Conservation (phyloP, 1,139 yeast genomes). For the Pichia sp. region DNA sequence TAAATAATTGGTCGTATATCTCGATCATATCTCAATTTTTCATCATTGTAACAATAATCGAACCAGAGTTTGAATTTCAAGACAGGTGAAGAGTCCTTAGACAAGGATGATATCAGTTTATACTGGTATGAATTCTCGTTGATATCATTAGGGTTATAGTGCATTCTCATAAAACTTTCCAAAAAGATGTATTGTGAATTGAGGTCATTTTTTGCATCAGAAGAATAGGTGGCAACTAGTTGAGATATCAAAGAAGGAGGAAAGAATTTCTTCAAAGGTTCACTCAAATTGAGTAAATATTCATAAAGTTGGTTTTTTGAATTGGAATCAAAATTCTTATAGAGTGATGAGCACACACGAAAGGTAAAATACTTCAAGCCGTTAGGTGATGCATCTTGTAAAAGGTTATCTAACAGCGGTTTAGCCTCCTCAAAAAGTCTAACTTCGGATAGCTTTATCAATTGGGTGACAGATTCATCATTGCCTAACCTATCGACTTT, state of each 20-base stretch:
- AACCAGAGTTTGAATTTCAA: slow-evolving; percentile 16
- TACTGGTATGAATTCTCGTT: slow-evolving; percentile 12
- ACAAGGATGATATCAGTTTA: slow-evolving; percentile 11
- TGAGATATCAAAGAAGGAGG: slow-evolving; percentile 13
- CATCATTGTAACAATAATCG: slow-evolving; percentile 11
- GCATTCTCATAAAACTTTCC: slow-evolving; percentile 8
- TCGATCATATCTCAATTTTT: slow-evolving; percentile 14
- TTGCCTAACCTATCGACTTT: slow-evolving; percentile 8
- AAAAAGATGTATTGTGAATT: slow-evolving; percentile 9
- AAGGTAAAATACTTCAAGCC: slow-evolving; percentile 13
- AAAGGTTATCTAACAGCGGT: slow-evolving; percentile 1
- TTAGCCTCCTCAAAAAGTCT: slow-evolving; percentile 6
- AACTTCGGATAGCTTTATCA: slow-evolving; percentile 6
- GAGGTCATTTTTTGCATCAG: neutral
- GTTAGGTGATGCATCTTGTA: neutral
- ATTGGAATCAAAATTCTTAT: slow-evolving; percentile 9
- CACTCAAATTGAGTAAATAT: slow-evolving; percentile 1
- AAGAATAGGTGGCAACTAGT: slow-evolving; percentile 3
- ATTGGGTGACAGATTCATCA: slow-evolving; percentile 7
- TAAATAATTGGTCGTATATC: slow-evolving; percentile 13
- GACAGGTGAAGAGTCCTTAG: slow-evolving; percentile 5
- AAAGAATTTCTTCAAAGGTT: slow-evolving; percentile 4
- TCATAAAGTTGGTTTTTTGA: slow-evolving; percentile 9
- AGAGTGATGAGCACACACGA: slow-evolving; percentile 8
- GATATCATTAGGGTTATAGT: slow-evolving; percentile 2